Base-by-base conservation (phyloP, 2,329 filamentous ascomycete genomes). In the Thyridium curvatum region DNA sequence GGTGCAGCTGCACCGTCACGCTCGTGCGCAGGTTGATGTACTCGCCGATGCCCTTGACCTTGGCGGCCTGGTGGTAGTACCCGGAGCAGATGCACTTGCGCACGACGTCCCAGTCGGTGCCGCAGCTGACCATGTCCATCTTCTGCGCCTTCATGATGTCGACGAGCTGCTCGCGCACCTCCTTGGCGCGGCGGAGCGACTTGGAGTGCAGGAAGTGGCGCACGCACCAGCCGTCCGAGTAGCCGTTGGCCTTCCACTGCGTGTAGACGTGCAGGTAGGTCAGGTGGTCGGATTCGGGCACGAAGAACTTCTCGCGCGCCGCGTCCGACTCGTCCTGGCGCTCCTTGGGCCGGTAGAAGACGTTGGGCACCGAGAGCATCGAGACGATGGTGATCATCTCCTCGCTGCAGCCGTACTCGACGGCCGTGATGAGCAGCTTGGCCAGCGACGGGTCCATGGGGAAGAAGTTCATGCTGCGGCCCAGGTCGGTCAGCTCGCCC, bases 311-410 rank as follows among this genome's bases (percentile, higher is more conserved):
- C 59, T 98, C 93, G 18, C 91, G 81, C 28, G 93, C 90, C 1
- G 90, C 82, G 54, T 98, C 93, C 6, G 91, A 93, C 66, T 98
- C 93, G 56, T 98, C 93, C 53, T 95, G 86, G 1, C 93, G 84
- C 61, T 98, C 94, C 58, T 94, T 96, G 3, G 93, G 93, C 7
- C 94, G 80, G 66, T 96, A 97, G 64, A 97, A 98, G 18, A 97
- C 93, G 46, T 84, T 94, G 9, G 93, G 93, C 0, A 98, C 93
- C 1, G 88, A 94, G 8, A 98, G 76, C 93, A 98, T 97, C 17
- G 89, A 91, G 16, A 98, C 93, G 35, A 98, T 97, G 0, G 90
- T 97, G 16, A 96, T 77, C 85, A 98, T 96, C 62, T 98, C 93
- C 64, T 97, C 91, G 60, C 84, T 93, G 64, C 93, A 98, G 34